Base-by-base conservation (phyloP, 1,284 basidiomycete species). In the Fistulinella cinereoalba region DNA sequence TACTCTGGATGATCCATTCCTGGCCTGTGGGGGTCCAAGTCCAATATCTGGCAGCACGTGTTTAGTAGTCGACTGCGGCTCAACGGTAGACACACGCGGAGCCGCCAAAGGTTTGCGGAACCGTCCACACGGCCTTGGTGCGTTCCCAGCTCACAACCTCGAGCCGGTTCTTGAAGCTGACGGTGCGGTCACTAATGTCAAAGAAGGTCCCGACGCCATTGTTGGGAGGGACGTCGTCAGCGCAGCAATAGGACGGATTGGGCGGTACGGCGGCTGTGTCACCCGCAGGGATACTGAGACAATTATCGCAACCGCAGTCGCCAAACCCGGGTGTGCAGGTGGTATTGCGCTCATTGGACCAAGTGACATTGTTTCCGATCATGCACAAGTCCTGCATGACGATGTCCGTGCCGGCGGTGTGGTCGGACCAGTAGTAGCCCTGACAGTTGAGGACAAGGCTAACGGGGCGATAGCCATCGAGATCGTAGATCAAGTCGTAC, bases 401-500 rank as follows among this genome's bases (percentile, higher is more conserved):
- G 37, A 90, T 73, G 52, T 88, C 84, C 11, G 80, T 69, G 1
- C 84, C 85, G 1, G 68, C 61, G 0, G 76, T 68, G 53, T 85
- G 85, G 21, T 71, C 73, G 33, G 71, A 69, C 68, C 81, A 88
- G 54, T 75, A 73, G 60, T 80, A 88, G 62, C 88, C 73, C 56
- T 85, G 64, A 68, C 87, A 88, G 57, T 89, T 88, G 28, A 88
- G 71, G 6, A 86, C 84, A 1, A 88, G 71, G 1, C 84, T 85
- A 28, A 88, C 79, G 0, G 85, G 86, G 56, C 88, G 86, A 56
- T 88, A 89, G 3, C 79, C 79, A 39, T 89, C 86, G 11, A 87
- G 66, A 3, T 73, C 71, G 47, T 80, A 78, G 55, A 90, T 86
- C n/a, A 81, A 67, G 52, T 83, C 77, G 45, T 81, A 81, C 0